Conservation (phyloP, 192 early-diverging fungal species). For the Umbelopsis sp. region DNA sequence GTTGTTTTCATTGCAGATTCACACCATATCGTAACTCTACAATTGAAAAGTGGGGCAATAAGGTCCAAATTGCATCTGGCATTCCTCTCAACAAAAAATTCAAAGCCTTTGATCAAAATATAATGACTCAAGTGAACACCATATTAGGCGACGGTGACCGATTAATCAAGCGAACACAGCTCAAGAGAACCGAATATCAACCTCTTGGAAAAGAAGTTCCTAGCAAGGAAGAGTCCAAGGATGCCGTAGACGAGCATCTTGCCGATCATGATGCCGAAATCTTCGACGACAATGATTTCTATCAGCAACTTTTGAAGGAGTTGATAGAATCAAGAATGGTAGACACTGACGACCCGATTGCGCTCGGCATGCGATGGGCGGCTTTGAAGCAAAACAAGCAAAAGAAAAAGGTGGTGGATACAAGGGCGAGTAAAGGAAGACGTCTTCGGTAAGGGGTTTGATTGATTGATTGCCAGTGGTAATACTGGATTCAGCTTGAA, state of each 20-base stretch:
- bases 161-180: constrained; percentile 83
- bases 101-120: constrained; percentile 88
- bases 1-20: constrained; percentile 46
- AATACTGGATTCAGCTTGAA: background rate
- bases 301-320: constrained; percentile 91
- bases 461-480: background rate
- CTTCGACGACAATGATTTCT: constrained; percentile 97
- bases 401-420: constrained; percentile 83
- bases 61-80: constrained; percentile 74
- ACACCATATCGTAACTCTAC: constrained; percentile 81
- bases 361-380: constrained; percentile 82
- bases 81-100: constrained; percentile 86
- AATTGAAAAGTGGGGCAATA: constrained; percentile 94
- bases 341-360: constrained; percentile 87
- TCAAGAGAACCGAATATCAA: constrained; percentile 77
- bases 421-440: constrained; percentile 89
- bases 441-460: constrained; percentile 63
- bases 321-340: constrained; percentile 93
- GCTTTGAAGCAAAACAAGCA: constrained; percentile 65
- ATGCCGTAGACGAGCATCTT: constrained; percentile 56
- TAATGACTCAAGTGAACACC: constrained; percentile 36
- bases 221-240: constrained; percentile 40
- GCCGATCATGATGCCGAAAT: constrained; percentile 83
- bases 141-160: constrained; percentile 72
- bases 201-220: constrained; percentile 46